Conservation (phyloP, 2,329 filamentous ascomycete species). For the Graphiopsis chlorocephala region DNA sequence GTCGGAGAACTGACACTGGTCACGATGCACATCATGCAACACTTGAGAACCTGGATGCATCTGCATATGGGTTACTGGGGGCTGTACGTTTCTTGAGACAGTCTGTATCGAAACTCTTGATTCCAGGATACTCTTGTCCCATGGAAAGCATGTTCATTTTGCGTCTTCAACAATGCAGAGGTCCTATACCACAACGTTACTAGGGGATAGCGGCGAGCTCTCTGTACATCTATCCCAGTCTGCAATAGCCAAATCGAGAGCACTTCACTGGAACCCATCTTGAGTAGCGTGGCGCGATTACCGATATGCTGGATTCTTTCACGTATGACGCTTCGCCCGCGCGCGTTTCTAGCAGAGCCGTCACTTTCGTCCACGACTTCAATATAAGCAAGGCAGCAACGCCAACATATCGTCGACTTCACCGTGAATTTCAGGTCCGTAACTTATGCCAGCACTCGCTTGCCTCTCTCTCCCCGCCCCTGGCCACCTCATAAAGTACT, state of each 20-base stretch:
- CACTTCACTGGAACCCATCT: not conserved
- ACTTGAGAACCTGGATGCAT: not conserved
- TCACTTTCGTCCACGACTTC: not conserved
- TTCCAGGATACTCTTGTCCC: not conserved
- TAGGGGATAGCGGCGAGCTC: not conserved
- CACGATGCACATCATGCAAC: not conserved
- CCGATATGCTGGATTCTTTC: not conserved
- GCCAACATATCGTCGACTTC: not conserved
- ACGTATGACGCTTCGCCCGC: not conserved
- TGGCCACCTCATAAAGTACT: not conserved
- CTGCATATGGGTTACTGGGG: not conserved
- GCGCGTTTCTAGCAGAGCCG: not conserved
- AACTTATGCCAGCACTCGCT: not conserved
- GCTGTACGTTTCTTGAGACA: not conserved
- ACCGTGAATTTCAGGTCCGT: not conserved
- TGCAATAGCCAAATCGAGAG: not conserved
- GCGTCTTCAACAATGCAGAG: not conserved
- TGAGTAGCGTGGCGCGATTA: not conserved
- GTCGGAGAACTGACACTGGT: not conserved
- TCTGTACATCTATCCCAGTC: not conserved
- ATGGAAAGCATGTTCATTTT: not conserved
- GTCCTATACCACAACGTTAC: not conserved
- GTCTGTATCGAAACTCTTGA: not conserved
- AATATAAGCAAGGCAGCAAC: not conserved
- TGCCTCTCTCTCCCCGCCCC: not conserved